Percentiles rank a stretch among this genome's conserved stretches.
phyloP scores from a whole-genome alignment of 129 eudicot genomes.

The Escallonia rubra region DNA sequence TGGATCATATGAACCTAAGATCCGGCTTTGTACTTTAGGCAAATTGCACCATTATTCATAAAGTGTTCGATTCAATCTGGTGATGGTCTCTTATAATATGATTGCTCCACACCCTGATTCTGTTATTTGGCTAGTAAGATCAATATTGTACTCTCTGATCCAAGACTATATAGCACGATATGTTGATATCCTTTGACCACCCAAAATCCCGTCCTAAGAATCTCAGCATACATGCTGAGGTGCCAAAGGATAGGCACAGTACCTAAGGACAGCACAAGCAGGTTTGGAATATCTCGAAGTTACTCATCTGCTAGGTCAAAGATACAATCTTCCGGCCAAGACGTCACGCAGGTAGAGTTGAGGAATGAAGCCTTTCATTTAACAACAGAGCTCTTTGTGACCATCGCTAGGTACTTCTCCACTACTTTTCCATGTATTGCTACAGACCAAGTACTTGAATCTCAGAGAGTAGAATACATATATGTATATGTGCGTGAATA shows the following conservation, averaged over 20 bases:
- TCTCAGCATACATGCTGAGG: constrained; percentile 32
- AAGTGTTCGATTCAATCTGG: constrained; percentile 9
- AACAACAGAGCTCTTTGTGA: constrained; percentile 18
- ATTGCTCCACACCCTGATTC: neutral
- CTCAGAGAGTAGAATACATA: neutral
- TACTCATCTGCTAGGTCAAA: constrained; percentile 45
- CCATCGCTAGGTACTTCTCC: constrained; percentile 40
- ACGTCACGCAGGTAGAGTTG: constrained; percentile 23
- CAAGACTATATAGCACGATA: constrained; percentile 33
- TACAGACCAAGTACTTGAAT: neutral
- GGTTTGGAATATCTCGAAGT: constrained; percentile 39
- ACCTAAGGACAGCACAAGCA: constrained; percentile 13
- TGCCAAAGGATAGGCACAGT: constrained; percentile 34
- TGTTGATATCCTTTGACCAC: constrained; percentile 42
- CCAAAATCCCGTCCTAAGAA: constrained; percentile 52
- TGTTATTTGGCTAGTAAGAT: constrained; percentile 1
- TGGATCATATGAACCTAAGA: constrained; percentile 48
- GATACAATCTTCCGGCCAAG: constrained; percentile 22
- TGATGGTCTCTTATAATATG: neutral
- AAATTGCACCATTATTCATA: constrained; percentile 36
- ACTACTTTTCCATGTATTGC: constrained; percentile 35
- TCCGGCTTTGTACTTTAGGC: constrained; percentile 46
- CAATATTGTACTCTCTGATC: constrained; percentile 32
- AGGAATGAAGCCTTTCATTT: constrained; percentile 53
- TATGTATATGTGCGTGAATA: too few species aligned